Evolutionary conservation across 148 eudicot species (phyloP), one percentile per base, ranked within the genome.

Genomic region (Silene latifolia): DNA sequence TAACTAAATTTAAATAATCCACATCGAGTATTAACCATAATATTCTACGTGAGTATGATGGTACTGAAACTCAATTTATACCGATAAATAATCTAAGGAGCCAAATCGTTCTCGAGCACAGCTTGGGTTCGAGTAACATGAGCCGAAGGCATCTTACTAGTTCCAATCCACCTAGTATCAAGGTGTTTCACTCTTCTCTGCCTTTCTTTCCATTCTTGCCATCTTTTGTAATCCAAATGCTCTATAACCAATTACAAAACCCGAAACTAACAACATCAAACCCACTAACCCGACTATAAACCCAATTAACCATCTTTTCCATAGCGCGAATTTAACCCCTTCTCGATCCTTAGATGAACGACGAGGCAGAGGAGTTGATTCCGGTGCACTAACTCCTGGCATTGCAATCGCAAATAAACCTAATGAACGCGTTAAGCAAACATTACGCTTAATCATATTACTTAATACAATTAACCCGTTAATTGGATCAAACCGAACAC

Each of bases 101-200:
- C 79, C 61, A 76, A 84, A 71, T 83, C 88, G 75, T 84, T 78
- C 70, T 91, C 93, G 77, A 93, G 76, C 18, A 53, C 75, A 63
- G 89, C 94, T 20, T 86, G 91, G 60, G 98, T 93, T 87, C 98
- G 86, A 62, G 91, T 83, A 53, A 81, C 82, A 24, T 83, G 18
- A 67, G 98, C 98, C 8, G 84, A 72, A 76, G 98, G 98, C 87
- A 93, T 82, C 85, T 64, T 91, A 68, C 87, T 89, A 48, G 27
- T 65, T 12, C 91, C 89, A 78, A 93, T 70, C 96, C 97, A 91
- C 59, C 64, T 77, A 7, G 83, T 82, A 4, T 67, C 86, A 78
- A 93, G 87, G 87, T 47, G 85, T 80, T 51, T 85, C 89, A 71
- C 86, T 85, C 59, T 79, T 87, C 27, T 84, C 92, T 0, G 92